Percentiles rank a stretch among this genome's conserved stretches.
These are phyloP conservation scores for Rhizoctonia solani DNA, from an alignment of 1,284 basidiomycete genomes.

Conservation along the genomic window DNA sequence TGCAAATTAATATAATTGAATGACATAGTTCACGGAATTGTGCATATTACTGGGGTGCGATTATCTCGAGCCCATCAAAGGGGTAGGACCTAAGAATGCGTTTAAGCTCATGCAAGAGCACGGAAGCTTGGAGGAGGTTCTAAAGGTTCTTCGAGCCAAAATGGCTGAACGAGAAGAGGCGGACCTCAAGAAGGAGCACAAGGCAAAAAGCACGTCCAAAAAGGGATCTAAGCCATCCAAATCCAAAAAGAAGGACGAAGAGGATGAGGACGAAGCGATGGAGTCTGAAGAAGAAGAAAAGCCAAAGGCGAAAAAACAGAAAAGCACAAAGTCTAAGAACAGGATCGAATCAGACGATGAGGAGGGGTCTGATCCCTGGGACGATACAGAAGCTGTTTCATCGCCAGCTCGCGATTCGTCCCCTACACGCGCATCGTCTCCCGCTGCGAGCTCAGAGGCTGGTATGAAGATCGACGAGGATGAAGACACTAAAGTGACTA, in stretches of 20 bases:
- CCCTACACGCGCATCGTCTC: slow-evolving; percentile 8
- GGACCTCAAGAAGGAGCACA: slow-evolving; percentile 43
- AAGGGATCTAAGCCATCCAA: slow-evolving; percentile 36
- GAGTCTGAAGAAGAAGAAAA: slow-evolving; percentile 34
- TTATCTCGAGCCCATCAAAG: slow-evolving; percentile 95
- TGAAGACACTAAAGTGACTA: too few relatives aligned
- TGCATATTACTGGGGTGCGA: slow-evolving; percentile 98
- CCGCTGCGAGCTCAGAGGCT: slow-evolving; percentile 14
- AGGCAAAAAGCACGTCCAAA: slow-evolving; percentile 44
- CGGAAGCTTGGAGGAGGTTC: slow-evolving; percentile 77
- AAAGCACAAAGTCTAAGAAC: slow-evolving; percentile 23
- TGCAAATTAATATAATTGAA: background rate
- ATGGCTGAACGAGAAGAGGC: slow-evolving; percentile 50
- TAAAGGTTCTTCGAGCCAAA: slow-evolving; percentile 82
- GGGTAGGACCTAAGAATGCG: slow-evolving; percentile 94
- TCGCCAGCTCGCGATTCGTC: slow-evolving; percentile 15
- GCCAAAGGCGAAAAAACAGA: slow-evolving; percentile 37
- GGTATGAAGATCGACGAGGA: slow-evolving; percentile 29
- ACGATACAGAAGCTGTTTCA: slow-evolving; percentile 15
- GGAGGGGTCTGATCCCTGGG: slow-evolving; percentile 27
- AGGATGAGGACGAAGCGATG: slow-evolving; percentile 35
- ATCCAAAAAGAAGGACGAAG: slow-evolving; percentile 41
- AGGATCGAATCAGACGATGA: slow-evolving; percentile 35
- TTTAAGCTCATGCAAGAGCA: slow-evolving; percentile 91
- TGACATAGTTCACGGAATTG: slow-evolving; percentile 86